A percentile compares a stretch with the other conserved stretches of the same genome.
These are phyloP conservation scores for Heritiera fomes DNA, from an alignment of 345 rosid species.

Conservation along the genomic window DNA sequence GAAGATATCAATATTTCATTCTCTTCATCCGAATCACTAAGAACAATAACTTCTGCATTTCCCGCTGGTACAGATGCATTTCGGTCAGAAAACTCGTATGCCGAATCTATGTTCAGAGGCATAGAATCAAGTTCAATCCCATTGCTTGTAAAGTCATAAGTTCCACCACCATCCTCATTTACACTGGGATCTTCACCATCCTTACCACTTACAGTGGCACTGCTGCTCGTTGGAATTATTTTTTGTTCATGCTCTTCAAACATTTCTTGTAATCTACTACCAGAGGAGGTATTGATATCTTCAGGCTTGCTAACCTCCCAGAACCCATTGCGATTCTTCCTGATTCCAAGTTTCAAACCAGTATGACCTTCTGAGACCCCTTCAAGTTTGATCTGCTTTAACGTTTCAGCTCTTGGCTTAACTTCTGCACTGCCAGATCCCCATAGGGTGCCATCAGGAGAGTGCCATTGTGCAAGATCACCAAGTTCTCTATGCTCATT, in stretches of 20 bases:
- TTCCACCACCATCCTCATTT: conserved; percentile 77
- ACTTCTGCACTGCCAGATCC: conserved; percentile 40
- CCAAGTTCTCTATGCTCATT: conserved; percentile 75
- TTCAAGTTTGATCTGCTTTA: conserved; percentile 67
- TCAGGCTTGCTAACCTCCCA: conserved; percentile 97
- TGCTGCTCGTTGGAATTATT: conserved; percentile 83
- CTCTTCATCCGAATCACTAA: conserved; percentile 92
- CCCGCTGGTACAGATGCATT: conserved; percentile 50
- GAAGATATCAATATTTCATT: conserved; percentile 62
- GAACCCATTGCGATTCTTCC: conserved; percentile 74
- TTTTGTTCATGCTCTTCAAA: conserved; percentile 51
- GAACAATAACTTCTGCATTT: conserved; percentile 73
- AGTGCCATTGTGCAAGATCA: conserved; percentile 83
- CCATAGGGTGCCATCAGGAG: conserved; percentile 65
- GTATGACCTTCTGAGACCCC: conserved; percentile 67
- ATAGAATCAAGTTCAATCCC: conserved; percentile 81
- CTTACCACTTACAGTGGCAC: conserved; percentile 86
- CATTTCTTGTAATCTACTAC: conserved; percentile 56
- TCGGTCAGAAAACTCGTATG: conserved; percentile 50
- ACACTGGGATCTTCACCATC: conserved; percentile 95
- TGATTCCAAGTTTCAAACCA: conserved; percentile 87
- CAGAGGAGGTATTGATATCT: conserved; percentile 55
- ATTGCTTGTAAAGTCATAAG: conserved; percentile 58
- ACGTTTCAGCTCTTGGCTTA: conserved; percentile 53
- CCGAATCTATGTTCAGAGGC: conserved; percentile 59